phyloP scores from a whole-genome alignment of 768 basidiomycete genomes.

The Mycena latifolia region DNA sequence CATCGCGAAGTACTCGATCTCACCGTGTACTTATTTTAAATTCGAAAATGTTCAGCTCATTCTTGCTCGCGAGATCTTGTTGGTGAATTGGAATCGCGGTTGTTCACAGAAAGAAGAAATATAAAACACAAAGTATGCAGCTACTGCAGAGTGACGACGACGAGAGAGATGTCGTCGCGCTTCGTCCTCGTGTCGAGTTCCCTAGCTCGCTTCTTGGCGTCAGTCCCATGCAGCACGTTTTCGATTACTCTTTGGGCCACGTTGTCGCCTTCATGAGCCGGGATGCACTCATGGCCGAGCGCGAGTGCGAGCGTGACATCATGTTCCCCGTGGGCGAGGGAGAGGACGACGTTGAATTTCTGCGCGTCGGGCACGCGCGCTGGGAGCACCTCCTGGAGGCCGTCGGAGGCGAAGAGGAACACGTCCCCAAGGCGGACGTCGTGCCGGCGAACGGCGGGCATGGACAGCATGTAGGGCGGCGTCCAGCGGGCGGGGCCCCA shows the following conservation, averaged over 20 bases:
- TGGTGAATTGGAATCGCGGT: too few species aligned
- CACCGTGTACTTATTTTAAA: too few species aligned
- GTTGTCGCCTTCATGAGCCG: slow-evolving; percentile 11
- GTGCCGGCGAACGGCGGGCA: too few species aligned
- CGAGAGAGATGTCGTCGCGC: slow-evolving; percentile 24
- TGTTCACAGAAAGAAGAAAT: too few species aligned
- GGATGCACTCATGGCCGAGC: slow-evolving; percentile 19
- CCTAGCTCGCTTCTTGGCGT: slow-evolving; percentile 1
- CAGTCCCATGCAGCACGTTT: slow-evolving; percentile 21
- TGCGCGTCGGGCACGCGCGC: not conserved
- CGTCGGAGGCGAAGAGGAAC: slow-evolving; percentile 21
- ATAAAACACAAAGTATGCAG: not conserved
- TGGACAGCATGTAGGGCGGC: too few species aligned
- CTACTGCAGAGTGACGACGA: slow-evolving; percentile 1
- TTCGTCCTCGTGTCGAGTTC: not conserved
- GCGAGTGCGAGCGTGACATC: too few species aligned
- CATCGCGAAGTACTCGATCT: too few species aligned
- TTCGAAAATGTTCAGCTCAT: too few species aligned
- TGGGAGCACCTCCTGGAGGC: slow-evolving; percentile 14
- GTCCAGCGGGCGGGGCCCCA: too few species aligned
- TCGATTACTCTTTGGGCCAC: slow-evolving; percentile 9
- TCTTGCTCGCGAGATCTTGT: too few species aligned
- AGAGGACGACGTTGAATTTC: not conserved
- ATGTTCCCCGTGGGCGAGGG: not conserved
- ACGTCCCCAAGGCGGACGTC: too few species aligned